A percentile compares a stretch with the other conserved stretches of the same genome.
phyloP scores from a whole-genome alignment of 306 rosid species.

The Urtica urens region DNA sequence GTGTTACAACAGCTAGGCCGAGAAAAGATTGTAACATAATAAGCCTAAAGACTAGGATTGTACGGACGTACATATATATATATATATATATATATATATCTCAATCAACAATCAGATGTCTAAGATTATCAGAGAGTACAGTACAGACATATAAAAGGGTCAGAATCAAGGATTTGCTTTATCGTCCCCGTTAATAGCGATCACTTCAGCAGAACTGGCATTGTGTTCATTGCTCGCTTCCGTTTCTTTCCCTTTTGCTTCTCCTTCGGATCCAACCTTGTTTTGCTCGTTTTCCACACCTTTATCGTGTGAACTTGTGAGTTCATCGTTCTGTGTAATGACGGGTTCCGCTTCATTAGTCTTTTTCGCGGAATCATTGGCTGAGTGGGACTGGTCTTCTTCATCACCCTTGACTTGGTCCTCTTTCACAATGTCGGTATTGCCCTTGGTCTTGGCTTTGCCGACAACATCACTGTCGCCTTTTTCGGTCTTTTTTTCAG shows the following conservation, averaged over 20 bases:
- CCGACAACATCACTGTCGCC: too few relatives aligned
- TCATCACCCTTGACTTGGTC: too few relatives aligned
- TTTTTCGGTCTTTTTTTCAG: constrained; percentile 22
- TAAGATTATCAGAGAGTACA: constrained; percentile 35
- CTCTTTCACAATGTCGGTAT: too few relatives aligned
- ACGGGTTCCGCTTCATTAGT: too few relatives aligned
- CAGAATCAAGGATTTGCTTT: constrained; percentile 36
- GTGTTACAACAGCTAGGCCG: constrained; percentile 36
- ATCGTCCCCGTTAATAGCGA: constrained; percentile 18
- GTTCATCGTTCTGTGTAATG: too few relatives aligned
- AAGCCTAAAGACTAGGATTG: constrained; percentile 52
- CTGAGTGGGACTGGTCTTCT: too few relatives aligned
- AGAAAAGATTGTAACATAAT: constrained; percentile 33
- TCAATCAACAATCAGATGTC: constrained; percentile 53
- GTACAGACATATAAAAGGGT: constrained; percentile 45
- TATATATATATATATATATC: too few relatives aligned
- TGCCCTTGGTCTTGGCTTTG: too few relatives aligned
- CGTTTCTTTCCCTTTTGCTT: constrained; percentile 33
- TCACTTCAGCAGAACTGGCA: constrained; percentile 31
- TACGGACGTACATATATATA: too few relatives aligned
- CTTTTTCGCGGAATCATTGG: too few relatives aligned
- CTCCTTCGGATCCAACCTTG: constrained; percentile 32
- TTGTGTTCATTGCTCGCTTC: constrained; percentile 33
- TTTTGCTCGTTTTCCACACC: too few relatives aligned
- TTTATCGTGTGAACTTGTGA: too few relatives aligned